phyloP scores from a whole-genome alignment of 2,329 filamentous ascomycete species.

The Pseudogymnoascus sp. region DNA sequence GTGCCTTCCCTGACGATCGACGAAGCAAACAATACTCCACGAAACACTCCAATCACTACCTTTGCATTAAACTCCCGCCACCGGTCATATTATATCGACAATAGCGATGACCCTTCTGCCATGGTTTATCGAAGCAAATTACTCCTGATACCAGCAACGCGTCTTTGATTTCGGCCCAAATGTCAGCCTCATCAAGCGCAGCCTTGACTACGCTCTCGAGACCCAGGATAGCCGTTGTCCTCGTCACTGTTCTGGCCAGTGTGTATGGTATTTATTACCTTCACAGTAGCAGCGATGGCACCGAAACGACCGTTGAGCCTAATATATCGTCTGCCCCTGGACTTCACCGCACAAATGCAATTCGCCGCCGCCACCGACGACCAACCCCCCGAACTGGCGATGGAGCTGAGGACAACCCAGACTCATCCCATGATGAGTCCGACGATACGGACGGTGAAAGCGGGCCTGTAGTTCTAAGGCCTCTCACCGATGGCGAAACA shows the following conservation, averaged over 20 bases:
- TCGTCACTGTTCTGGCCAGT: conserved; percentile 49
- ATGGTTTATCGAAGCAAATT: background rate
- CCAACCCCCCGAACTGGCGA: conserved; percentile 22
- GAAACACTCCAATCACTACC: background rate
- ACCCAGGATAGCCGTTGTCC: conserved; percentile 47
- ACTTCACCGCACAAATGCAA: conserved; percentile 60
- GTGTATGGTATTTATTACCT: conserved; percentile 52
- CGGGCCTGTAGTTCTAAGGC: conserved; percentile 19
- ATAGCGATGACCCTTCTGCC: background rate
- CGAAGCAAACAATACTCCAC: background rate
- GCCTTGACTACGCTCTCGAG: conserved; percentile 47
- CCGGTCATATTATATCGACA: background rate
- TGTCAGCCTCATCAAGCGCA: conserved; percentile 38
- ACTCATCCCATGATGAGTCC: conserved; percentile 29
- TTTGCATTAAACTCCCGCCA: background rate
- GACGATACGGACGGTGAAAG: conserved; percentile 29
- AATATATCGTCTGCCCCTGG: conserved; percentile 11
- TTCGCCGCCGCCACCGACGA: conserved; percentile 43
- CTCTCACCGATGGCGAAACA: conserved; percentile 27
- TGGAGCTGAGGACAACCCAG: conserved; percentile 33
- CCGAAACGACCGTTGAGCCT: conserved; percentile 15
- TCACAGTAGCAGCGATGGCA: conserved; percentile 35
- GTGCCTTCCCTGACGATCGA: background rate
- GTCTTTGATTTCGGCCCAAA: conserved; percentile 11
- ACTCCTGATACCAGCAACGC: background rate